phyloP scores from a whole-genome alignment of 2,329 filamentous ascomycete genomes.

The Penicillium vulpinum region DNA sequence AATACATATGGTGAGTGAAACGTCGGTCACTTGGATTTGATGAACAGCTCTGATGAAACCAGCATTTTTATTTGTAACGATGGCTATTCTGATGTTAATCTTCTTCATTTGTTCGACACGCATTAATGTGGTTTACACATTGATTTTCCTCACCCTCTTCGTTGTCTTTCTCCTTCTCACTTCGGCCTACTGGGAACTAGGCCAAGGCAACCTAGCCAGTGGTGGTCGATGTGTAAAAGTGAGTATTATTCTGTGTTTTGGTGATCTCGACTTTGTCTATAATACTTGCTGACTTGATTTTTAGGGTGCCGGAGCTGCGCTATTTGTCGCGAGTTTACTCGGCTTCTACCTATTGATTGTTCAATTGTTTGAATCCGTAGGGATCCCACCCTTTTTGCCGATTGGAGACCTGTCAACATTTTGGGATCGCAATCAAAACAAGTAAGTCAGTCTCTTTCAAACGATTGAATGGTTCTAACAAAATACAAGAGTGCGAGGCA shows the following conservation, averaged over 20 bases:
- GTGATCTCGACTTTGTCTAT: background rate
- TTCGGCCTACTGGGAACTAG: constrained; percentile 60
- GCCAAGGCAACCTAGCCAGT: constrained; percentile 37
- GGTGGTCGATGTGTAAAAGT: constrained; percentile 34
- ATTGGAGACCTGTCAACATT: constrained; percentile 33
- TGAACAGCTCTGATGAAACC: background rate
- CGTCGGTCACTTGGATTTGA: fast-evolving
- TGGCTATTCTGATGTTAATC: constrained; percentile 66
- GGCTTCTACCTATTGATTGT: constrained; percentile 58
- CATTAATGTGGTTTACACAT: constrained; percentile 69
- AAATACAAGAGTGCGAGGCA: background rate
- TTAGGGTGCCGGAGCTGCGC: constrained; percentile 49
- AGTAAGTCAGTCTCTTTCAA: constrained; percentile 7
- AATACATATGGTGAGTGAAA: constrained; percentile 25
- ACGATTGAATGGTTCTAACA: background rate
- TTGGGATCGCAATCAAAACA: constrained; percentile 11
- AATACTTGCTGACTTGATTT: background rate
- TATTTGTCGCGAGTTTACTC: constrained; percentile 50
- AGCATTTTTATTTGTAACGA: constrained; percentile 63
- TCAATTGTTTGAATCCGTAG: constrained; percentile 55
- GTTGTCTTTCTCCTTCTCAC: constrained; percentile 61
- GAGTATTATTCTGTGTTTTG: background rate
- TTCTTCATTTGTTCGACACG: constrained; percentile 70
- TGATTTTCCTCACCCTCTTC: constrained; percentile 67
- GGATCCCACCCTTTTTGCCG: constrained; percentile 55